phyloP scores from a whole-genome alignment of 805 yeast species.

The Yarrowia divulgata region DNA sequence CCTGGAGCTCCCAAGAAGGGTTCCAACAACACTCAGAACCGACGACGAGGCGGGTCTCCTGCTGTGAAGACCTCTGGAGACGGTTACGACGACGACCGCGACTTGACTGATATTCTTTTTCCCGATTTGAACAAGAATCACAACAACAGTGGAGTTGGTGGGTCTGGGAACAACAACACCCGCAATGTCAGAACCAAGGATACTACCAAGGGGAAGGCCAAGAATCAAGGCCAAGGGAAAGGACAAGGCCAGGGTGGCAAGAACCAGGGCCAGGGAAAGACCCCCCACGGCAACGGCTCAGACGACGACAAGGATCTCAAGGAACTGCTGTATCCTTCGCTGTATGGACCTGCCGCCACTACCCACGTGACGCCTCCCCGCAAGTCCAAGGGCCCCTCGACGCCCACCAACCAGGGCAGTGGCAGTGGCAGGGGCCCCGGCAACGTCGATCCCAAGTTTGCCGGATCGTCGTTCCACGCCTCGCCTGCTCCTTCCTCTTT shows the following conservation, averaged over 20 bases:
- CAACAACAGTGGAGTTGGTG: not conserved
- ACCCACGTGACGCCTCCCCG: constrained; percentile 25
- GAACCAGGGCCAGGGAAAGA: not conserved
- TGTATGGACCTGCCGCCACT: constrained; percentile 42
- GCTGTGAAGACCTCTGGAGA: not conserved
- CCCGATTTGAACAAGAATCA: constrained; percentile 13
- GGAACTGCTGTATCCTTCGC: constrained; percentile 45
- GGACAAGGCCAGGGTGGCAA: constrained; percentile 4
- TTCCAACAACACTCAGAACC: constrained; percentile 2
- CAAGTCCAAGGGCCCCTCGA: not conserved
- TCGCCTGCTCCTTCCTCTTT: constrained; percentile 47
- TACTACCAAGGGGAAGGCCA: not conserved
- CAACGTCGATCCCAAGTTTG: constrained; percentile 42
- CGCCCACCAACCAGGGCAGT: not conserved
- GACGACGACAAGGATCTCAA: constrained; percentile 42
- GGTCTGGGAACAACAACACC: constrained; percentile 3
- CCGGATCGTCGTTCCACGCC: constrained; percentile 48
- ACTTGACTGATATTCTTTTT: constrained; percentile 26
- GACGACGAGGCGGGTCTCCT: constrained; percentile 16
- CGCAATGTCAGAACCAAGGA: constrained; percentile 25
- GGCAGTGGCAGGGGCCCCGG: not conserved
- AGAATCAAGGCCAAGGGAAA: not conserved
- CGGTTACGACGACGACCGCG: constrained; percentile 20
- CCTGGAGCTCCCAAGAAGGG: constrained; percentile 23
- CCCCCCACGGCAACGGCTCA: not conserved